Evolutionary conservation across 2,329 filamentous ascomycete genomes (phyloP).

Genomic region (Aspergillus puulaauensis): DNA sequence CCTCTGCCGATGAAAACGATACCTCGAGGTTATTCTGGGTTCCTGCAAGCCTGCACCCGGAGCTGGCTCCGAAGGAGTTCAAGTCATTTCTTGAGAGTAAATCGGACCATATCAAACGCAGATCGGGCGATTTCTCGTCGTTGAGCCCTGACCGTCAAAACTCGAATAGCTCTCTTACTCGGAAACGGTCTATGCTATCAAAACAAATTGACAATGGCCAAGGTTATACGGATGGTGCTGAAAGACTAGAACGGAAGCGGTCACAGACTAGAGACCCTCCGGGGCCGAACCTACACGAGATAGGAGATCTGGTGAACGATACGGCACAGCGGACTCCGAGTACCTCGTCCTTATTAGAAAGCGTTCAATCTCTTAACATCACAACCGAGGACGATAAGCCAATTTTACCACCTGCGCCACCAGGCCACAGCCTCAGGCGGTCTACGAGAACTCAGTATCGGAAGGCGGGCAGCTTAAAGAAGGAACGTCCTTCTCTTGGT

Average conservation of each 20-base stretch:
- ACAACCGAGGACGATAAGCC: constrained; percentile 70
- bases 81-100: constrained; percentile 94
- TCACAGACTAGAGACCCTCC: constrained; percentile 59
- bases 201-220: constrained; percentile 78
- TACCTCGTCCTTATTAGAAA: constrained; percentile 57
- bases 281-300: constrained; percentile 64
- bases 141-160: constrained; percentile 52
- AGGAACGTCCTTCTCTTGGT: constrained; percentile 67
- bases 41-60: constrained; percentile 87
- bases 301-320: constrained; percentile 82
- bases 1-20: constrained; percentile 73
- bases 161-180: constrained; percentile 62
- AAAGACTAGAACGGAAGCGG: constrained; percentile 71
- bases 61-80: constrained; percentile 93
- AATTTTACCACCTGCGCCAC: constrained; percentile 73
- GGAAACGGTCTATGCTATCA: constrained; percentile 96
- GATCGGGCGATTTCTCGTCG: constrained; percentile 71
- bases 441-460: constrained; percentile 92
- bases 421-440: constrained; percentile 76
- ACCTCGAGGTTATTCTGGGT: constrained; percentile 92
- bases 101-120: constrained; percentile 82
- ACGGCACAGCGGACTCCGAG: constrained; percentile 67
- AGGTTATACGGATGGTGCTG: constrained; percentile 80
- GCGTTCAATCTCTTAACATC: constrained; percentile 44
- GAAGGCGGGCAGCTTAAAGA: constrained; percentile 74